These are phyloP conservation scores for Lotmaria passim DNA, from an alignment of 208 protist species.

Conservation along the genomic window DNA sequence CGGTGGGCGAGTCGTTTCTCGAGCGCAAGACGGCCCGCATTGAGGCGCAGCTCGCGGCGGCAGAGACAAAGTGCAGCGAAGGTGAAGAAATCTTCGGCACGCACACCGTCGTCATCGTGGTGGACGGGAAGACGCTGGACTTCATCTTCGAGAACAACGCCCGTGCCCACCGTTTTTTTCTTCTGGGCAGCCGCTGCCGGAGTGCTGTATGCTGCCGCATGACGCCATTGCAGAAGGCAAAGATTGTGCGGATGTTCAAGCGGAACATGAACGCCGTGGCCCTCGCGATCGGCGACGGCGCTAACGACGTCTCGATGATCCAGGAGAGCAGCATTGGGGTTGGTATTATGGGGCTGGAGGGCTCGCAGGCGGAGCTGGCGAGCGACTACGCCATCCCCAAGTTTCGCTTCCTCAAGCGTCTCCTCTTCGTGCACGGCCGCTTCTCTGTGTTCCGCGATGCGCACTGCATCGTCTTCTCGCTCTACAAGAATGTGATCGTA, in stretches of 20 bases:
- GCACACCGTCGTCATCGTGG: slow-evolving; percentile 62
- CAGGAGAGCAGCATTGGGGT: slow-evolving; percentile 94
- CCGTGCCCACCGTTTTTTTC: slow-evolving; percentile 63
- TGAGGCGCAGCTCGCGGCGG: slow-evolving; percentile 37
- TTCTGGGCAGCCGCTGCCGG: slow-evolving; percentile 57
- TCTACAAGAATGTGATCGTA: slow-evolving; percentile 97
- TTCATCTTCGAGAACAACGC: slow-evolving; percentile 59
- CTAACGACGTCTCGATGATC: slow-evolving; percentile 95
- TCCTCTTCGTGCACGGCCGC: slow-evolving; percentile 95
- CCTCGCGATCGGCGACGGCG: slow-evolving; percentile 87
- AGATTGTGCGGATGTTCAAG: slow-evolving; percentile 77
- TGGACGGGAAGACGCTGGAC: slow-evolving; percentile 81
- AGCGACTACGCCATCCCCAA: slow-evolving; percentile 93
- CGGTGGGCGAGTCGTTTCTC: neutral
- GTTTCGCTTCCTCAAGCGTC: slow-evolving; percentile 88
- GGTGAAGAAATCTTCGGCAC: slow-evolving; percentile 16
- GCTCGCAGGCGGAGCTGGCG: slow-evolving; percentile 93
- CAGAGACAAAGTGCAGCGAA: slow-evolving; percentile 32
- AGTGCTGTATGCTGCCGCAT: slow-evolving; percentile 87
- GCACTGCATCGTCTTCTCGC: slow-evolving; percentile 91
- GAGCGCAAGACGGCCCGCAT: slow-evolving; percentile 29
- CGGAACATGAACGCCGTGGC: slow-evolving; percentile 51
- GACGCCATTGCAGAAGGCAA: slow-evolving; percentile 83
- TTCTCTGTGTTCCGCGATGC: slow-evolving; percentile 91
- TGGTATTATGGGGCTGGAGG: slow-evolving; percentile 96